These are phyloP conservation scores for Lojkania enalia DNA, from an alignment of 2,329 filamentous ascomycete species.

Conservation along the genomic window DNA sequence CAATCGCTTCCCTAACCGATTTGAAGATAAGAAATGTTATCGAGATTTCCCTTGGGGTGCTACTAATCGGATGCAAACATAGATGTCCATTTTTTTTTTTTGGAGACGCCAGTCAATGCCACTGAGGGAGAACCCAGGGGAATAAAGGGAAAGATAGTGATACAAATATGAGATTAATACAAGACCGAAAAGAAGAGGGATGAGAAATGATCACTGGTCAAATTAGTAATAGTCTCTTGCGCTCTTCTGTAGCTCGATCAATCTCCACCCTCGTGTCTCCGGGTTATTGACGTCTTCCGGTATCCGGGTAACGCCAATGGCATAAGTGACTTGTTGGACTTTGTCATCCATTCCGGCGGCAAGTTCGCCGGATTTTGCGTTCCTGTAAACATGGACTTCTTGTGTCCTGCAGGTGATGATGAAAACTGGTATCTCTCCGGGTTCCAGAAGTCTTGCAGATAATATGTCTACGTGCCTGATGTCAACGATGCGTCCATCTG, in stretches of 20 bases:
- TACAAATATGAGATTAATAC: slow-evolving; percentile 23
- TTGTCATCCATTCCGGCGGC: slow-evolving; percentile 98
- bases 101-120: slow-evolving; percentile 38
- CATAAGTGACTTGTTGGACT: slow-evolving; percentile 97
- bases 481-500: slow-evolving; percentile 91
- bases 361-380: slow-evolving; percentile 84
- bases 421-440: slow-evolving; percentile 89
- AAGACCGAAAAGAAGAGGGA: slow-evolving; percentile 4
- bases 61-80: no score
- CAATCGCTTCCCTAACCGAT: slow-evolving; percentile 9
- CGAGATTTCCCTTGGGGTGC: no score
- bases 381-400: slow-evolving; percentile 95
- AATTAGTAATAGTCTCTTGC: slow-evolving; percentile 81
- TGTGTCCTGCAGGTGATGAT: slow-evolving; percentile 96
- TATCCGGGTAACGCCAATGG: slow-evolving; percentile 91
- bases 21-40: slow-evolving; percentile 16
- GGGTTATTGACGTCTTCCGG: slow-evolving; percentile 96
- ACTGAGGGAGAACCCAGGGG: slow-evolving; percentile 12
- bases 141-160: slow-evolving; percentile 18
- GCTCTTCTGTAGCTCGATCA: slow-evolving; percentile 99
- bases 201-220: slow-evolving; percentile 6
- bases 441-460: slow-evolving; percentile 77
- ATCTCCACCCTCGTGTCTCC: slow-evolving; percentile 92
- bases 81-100: no score
- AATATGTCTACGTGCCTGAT: slow-evolving; percentile 92